Percentiles rank a stretch among this genome's conserved stretches.
Conservation (phyloP, 2,329 filamentous ascomycete species). For the Xylaria digitata region DNA sequence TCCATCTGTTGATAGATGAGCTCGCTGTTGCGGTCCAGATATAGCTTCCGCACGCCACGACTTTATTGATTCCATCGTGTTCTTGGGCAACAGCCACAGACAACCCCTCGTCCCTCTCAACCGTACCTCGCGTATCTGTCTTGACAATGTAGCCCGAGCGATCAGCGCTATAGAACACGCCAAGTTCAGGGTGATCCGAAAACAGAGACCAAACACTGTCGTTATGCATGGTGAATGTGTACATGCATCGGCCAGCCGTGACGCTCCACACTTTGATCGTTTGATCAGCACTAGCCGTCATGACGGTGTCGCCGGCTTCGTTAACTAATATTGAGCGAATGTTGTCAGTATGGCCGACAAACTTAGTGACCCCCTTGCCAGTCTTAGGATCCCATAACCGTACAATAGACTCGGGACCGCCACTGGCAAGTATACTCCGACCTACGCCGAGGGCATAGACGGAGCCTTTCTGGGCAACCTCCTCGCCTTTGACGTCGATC, state of each 20-base stretch:
- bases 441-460: conserved; percentile 90
- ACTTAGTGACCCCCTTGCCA: conserved; percentile 92
- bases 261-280: conserved; percentile 99
- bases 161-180: conserved; percentile 94
- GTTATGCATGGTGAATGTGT: conserved; percentile 98
- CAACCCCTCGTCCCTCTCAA: conserved; percentile 84
- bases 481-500: conserved; percentile 86
- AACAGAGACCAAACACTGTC: conserved; percentile 97
- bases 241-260: conserved; percentile 93
- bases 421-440: conserved; percentile 85
- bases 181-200: conserved; percentile 85
- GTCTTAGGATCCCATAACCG: conserved; percentile 91
- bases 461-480: conserved; percentile 89
- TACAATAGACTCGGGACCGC: conserved; percentile 92
- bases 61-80: conserved; percentile 80
- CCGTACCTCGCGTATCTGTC: conserved; percentile 83
- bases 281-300: conserved; percentile 95
- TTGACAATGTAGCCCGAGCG: conserved; percentile 94
- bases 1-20: conserved; percentile 93
- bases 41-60: conserved; percentile 76
- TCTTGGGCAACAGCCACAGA: conserved; percentile 94
- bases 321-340: conserved; percentile 91
- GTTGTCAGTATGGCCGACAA: conserved; percentile 96
- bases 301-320: conserved; percentile 86
- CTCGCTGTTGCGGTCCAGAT: conserved; percentile 92